Conservation (phyloP, 352 stramenopile species). For the Pythium plurisporium region DNA sequence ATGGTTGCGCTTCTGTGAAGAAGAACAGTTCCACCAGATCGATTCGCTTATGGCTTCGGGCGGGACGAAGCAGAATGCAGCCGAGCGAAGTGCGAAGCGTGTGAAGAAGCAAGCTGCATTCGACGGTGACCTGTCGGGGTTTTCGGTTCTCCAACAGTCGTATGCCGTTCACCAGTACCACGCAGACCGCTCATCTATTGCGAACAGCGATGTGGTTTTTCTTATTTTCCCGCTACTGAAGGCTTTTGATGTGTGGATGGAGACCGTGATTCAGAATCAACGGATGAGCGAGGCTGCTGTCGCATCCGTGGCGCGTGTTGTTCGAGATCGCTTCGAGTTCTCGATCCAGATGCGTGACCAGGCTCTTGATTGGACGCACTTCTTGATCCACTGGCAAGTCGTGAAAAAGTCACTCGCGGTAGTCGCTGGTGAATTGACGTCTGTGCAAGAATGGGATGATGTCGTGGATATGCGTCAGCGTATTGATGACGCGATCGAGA, state of each 20-base stretch:
- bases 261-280: not conserved
- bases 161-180: slow-evolving; percentile 79
- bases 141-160: slow-evolving; percentile 79
- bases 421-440: not conserved
- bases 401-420: slow-evolving; percentile 53
- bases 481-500: slow-evolving; percentile 65
- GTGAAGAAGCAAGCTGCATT: slow-evolving; percentile 18
- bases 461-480: slow-evolving; percentile 70
- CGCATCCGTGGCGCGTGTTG: slow-evolving; percentile 30
- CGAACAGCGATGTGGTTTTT: slow-evolving; percentile 65
- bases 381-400: slow-evolving; percentile 82
- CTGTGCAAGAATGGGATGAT: slow-evolving; percentile 28
- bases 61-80: not conserved
- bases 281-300: slow-evolving; percentile 25
- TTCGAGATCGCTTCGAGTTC: slow-evolving; percentile 72
- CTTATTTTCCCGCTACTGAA: slow-evolving; percentile 67
- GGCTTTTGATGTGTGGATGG: slow-evolving; percentile 38
- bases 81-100: slow-evolving; percentile 22
- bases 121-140: slow-evolving; percentile 33
- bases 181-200: slow-evolving; percentile 58
- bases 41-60: slow-evolving; percentile 30
- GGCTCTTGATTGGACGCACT: slow-evolving; percentile 72
- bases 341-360: slow-evolving; percentile 61
- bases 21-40: slow-evolving; percentile 56
- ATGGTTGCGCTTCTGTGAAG: slow-evolving; percentile 70